phyloP scores from a whole-genome alignment of 306 rosid species.

The Hippophae tibetana region DNA sequence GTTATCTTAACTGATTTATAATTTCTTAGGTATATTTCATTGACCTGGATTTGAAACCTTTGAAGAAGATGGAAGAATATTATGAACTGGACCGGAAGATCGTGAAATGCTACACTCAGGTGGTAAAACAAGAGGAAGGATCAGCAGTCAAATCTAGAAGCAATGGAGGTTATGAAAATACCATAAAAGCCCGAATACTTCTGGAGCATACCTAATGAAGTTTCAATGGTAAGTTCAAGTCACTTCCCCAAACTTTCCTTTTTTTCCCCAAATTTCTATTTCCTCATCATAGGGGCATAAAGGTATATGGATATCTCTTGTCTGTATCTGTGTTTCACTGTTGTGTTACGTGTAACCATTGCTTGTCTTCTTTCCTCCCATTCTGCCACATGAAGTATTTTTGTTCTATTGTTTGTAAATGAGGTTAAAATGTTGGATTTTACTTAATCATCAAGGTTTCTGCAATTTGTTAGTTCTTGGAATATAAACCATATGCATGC shows the following conservation, averaged over 20 bases:
- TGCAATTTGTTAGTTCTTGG: too few relatives aligned
- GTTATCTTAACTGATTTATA: slow-evolving; percentile 20
- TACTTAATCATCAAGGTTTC: too few relatives aligned
- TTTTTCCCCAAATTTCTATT: too few relatives aligned
- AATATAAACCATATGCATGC: too few relatives aligned
- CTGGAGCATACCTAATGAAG: slow-evolving; percentile 23
- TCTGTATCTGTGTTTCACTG: too few relatives aligned
- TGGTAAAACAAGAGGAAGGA: slow-evolving; percentile 40
- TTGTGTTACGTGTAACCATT: too few relatives aligned
- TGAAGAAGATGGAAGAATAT: slow-evolving; percentile 79
- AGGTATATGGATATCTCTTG: too few relatives aligned
- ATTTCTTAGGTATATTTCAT: slow-evolving; percentile 58
- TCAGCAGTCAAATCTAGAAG: slow-evolving; percentile 29
- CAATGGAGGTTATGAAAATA: slow-evolving; percentile 21
- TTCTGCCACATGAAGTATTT: too few relatives aligned
- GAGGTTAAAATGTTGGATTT: too few relatives aligned
- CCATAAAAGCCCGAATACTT: slow-evolving; percentile 19
- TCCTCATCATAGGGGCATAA: too few relatives aligned
- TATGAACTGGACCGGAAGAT: slow-evolving; percentile 80
- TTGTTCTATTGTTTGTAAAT: too few relatives aligned
- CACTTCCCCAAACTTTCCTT: slow-evolving; percentile 3
- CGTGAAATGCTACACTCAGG: slow-evolving; percentile 56
- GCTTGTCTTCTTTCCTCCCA: too few relatives aligned
- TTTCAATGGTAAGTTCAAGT: slow-evolving; percentile 15
- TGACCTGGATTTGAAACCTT: slow-evolving; percentile 79